Base-by-base conservation (phyloP, 75 land plant genomes). In the Selaginella tamariscina region DNA sequence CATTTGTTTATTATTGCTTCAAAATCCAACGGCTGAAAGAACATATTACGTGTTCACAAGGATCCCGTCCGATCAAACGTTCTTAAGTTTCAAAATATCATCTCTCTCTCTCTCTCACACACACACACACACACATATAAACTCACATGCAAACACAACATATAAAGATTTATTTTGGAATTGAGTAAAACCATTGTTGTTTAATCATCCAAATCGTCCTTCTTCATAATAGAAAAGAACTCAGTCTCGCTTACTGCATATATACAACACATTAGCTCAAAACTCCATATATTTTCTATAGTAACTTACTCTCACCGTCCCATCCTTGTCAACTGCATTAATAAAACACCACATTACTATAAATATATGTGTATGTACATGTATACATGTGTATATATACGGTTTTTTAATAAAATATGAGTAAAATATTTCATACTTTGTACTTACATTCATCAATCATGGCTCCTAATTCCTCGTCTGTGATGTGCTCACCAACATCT, bases 301-400 rank as follows among this genome's bases (percentile, higher is more conserved):
- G 30, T 64, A 66, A 65, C 73, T 76, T 56, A 76, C 78, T 71
- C 67, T 67, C 79, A 54, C 79, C 79, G 64, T 77, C 75, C 65
- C 71, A 29, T 77, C 79, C 64, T 72, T 68, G 63, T 77, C 79
- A 77, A 77, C 79, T 77, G 74, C 75, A 67, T 8, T 39, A 49
- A 65, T 24, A 67, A 33, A 63, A 5, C 1, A 31, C 32, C 5
- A 55, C 69, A 33, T 13, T 1, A 68, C 24, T 60, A 24, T 20
- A 8, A 21, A 20, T 8, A 18, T 60, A 8, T 60, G 9, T 60
- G 24, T 9, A 60, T 11, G 23, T 60, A 24, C 20, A 18, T 60
- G 9, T 60, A 11, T 20, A 21, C 20, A 23, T 23, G 20, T 60
- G 8, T 8, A 60, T 60, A 11, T 11, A 21, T 60, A 60, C 69